A percentile compares a stretch with the other conserved stretches of the same genome.
Conservation (phyloP, 371 early-diverging fungal species). For the Blakeslea trispora region DNA sequence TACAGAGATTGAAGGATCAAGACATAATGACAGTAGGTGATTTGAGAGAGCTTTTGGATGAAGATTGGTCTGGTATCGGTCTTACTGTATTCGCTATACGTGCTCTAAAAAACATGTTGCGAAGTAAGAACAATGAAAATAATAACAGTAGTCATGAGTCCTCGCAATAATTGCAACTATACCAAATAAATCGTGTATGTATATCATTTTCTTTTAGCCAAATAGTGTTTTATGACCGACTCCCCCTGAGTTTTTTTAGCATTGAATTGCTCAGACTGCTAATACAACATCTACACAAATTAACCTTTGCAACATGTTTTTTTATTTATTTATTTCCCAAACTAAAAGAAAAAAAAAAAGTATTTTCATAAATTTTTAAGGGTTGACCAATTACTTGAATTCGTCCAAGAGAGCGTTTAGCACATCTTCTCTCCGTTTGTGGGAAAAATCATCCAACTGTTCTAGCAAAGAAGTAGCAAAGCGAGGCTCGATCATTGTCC, state of each 20-base stretch:
- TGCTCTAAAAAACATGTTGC: constrained; percentile 68
- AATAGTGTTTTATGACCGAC: too few relatives aligned
- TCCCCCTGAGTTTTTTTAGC: too few relatives aligned
- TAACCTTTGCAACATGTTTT: too few relatives aligned
- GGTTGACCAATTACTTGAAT: not conserved
- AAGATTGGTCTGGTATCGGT: constrained; percentile 69
- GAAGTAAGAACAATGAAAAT: not conserved
- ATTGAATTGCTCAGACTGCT: too few relatives aligned
- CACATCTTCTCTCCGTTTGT: constrained; percentile 13
- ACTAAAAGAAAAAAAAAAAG: too few relatives aligned
- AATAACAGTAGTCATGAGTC: not conserved
- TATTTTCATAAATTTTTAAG: too few relatives aligned
- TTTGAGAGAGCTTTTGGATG: constrained; percentile 65
- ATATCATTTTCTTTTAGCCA: too few relatives aligned
- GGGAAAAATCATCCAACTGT: constrained; percentile 24
- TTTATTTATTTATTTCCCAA: too few relatives aligned
- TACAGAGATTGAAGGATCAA: constrained; percentile 61
- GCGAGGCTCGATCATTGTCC: constrained; percentile 23
- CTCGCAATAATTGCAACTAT: not conserved
- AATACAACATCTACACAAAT: too few relatives aligned
- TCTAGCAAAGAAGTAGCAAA: constrained; percentile 27
- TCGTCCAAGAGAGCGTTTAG: constrained; percentile 7
- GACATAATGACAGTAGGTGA: constrained; percentile 80
- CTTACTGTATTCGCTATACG: constrained; percentile 84
- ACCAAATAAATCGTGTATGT: too few relatives aligned